Evolutionary conservation across 1,139 yeast genomes (phyloP).

Genomic region (Suhomyces yuchorum): DNA sequence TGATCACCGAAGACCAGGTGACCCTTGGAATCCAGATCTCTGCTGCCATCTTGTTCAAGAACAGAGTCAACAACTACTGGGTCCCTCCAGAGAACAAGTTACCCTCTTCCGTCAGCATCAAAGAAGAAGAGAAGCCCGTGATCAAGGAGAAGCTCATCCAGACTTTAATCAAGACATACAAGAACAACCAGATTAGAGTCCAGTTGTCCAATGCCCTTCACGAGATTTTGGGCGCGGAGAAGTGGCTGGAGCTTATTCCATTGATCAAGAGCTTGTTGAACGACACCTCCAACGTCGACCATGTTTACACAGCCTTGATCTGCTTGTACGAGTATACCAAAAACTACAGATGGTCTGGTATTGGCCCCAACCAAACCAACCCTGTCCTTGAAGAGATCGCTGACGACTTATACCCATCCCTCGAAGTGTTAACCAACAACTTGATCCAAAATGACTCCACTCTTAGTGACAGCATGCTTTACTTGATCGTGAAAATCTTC

Average conservation of each 20-base stretch:
- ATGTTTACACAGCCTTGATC: constrained; percentile 59
- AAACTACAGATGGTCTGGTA: constrained; percentile 58
- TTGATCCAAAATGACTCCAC: constrained; percentile 31
- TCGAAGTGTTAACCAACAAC: constrained; percentile 52
- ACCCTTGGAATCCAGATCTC: constrained; percentile 56
- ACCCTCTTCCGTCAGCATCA: constrained; percentile 33
- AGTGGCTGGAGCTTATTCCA: constrained; percentile 47
- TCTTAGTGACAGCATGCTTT: constrained; percentile 57
- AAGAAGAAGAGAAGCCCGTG: constrained; percentile 49
- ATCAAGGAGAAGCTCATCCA: constrained; percentile 57
- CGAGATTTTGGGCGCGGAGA: constrained; percentile 43
- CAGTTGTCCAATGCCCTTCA: constrained; percentile 49
- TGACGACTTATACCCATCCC: constrained; percentile 52
- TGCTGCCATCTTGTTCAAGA: constrained; percentile 69
- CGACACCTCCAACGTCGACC: constrained; percentile 50
- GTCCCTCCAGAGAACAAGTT: constrained; percentile 42
- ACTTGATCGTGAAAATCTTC: constrained; percentile 63
- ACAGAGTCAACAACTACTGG: constrained; percentile 64
- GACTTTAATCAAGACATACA: constrained; percentile 41
- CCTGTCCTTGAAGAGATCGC: constrained; percentile 52
- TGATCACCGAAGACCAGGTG: constrained; percentile 50
- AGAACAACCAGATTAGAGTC: constrained; percentile 35
- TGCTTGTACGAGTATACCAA: constrained; percentile 57
- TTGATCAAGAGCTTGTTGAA: constrained; percentile 43
- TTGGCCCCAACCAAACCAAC: constrained; percentile 44